phyloP scores from a whole-genome alignment of 169 alveolate species.

The Prorocentrum cordatum region DNA sequence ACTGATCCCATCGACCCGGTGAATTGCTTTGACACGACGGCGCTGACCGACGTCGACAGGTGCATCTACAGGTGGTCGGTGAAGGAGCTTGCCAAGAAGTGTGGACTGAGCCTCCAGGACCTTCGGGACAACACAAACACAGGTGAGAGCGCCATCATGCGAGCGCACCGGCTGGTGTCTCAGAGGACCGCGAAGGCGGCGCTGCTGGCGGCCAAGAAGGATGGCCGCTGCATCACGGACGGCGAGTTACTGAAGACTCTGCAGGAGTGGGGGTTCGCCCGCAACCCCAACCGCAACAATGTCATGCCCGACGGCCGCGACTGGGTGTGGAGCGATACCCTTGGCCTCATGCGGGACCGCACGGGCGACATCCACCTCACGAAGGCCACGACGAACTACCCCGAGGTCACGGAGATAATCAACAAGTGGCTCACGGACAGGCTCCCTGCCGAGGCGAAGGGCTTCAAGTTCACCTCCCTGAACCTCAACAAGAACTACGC shows the following conservation, averaged over 20 bases:
- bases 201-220: background rate
- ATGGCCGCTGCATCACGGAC: background rate
- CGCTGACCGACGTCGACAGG: background rate
- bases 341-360: slow-evolving; percentile 14
- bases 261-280: slow-evolving; percentile 9
- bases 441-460: background rate
- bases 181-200: background rate
- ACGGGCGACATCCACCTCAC: slow-evolving; percentile 23
- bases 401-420: background rate
- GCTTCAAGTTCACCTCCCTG: background rate
- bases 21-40: no score
- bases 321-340: slow-evolving; percentile 1
- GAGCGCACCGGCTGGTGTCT: background rate
- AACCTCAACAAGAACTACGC: slow-evolving; percentile 19
- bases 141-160: background rate
- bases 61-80: background rate
- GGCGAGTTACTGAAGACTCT: background rate
- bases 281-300: background rate
- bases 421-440: background rate
- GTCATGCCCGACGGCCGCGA: slow-evolving; percentile 12
- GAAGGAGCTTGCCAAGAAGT: background rate
- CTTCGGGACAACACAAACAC: no score
- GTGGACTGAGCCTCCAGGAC: background rate
- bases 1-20: no score
- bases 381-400: background rate